Conservation (phyloP, 1,284 basidiomycete genomes). For the Sanguinoderma infundibulare region DNA sequence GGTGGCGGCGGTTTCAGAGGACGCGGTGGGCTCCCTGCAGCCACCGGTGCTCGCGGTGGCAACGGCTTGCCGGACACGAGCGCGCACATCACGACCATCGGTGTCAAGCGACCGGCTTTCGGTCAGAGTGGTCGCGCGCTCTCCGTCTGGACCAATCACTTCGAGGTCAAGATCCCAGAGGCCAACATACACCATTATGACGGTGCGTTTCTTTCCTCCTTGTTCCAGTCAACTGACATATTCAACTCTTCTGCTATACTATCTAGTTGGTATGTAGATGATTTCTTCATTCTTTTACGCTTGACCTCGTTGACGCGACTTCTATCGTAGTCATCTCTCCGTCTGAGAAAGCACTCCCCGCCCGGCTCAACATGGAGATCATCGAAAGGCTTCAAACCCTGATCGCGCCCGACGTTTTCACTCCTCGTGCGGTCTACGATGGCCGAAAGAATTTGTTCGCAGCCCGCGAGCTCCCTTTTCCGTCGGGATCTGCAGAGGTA, state of each 20-base stretch:
- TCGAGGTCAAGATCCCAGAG: slow-evolving; percentile 60
- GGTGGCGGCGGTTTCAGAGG: no score
- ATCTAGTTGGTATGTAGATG: slow-evolving; percentile 58
- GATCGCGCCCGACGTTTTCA: slow-evolving; percentile 63
- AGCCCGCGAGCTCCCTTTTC: slow-evolving; percentile 57
- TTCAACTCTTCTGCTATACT: neutral
- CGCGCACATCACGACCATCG: slow-evolving; percentile 55
- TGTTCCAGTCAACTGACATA: neutral
- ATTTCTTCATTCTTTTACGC: neutral
- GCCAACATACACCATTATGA: slow-evolving; percentile 75
- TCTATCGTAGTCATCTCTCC: slow-evolving; percentile 55
- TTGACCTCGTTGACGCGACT: slow-evolving; percentile 10
- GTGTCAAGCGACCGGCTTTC: slow-evolving; percentile 66
- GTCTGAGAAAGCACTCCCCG: slow-evolving; percentile 67
- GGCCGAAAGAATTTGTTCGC: slow-evolving; percentile 81
- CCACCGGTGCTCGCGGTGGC: no score
- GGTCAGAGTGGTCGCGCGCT: slow-evolving; percentile 58
- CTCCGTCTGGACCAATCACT: slow-evolving; percentile 69
- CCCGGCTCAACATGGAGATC: slow-evolving; percentile 71
- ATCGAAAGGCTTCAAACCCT: slow-evolving; percentile 61
- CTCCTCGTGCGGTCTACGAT: slow-evolving; percentile 70
- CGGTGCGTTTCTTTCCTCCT: slow-evolving; percentile 46
- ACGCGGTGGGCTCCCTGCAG: no score
- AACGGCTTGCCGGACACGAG: neutral
- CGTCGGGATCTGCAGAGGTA: slow-evolving; percentile 50